phyloP scores from a whole-genome alignment of 768 basidiomycete species.

The Podaxis carcinomalis region DNA sequence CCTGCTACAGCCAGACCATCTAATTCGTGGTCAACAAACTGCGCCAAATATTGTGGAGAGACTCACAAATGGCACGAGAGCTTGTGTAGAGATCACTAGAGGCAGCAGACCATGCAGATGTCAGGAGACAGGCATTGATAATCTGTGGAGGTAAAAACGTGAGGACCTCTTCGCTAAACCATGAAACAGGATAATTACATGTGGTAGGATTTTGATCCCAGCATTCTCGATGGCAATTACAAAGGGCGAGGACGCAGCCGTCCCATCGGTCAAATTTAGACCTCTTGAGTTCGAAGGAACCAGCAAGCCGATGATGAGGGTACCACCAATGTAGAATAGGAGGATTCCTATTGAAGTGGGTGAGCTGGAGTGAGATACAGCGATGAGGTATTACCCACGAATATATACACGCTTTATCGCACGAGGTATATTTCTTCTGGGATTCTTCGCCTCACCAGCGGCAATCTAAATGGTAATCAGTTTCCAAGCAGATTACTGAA shows the following conservation, averaged over 20 bases:
- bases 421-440: slow-evolving; percentile 56
- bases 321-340: slow-evolving; percentile 70
- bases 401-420: slow-evolving; percentile 73
- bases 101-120: slow-evolving; percentile 91
- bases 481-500: background rate
- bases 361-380: background rate
- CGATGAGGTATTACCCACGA: slow-evolving; percentile 31
- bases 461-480: slow-evolving; percentile 52
- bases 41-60: background rate
- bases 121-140: slow-evolving; percentile 80
- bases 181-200: slow-evolving; percentile 38
- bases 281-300: slow-evolving; percentile 64
- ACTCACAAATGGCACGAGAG: slow-evolving; percentile 79
- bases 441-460: slow-evolving; percentile 90
- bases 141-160: slow-evolving; percentile 35
- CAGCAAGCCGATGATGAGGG: slow-evolving; percentile 76
- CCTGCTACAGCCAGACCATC: slow-evolving; percentile 78
- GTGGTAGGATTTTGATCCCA: slow-evolving; percentile 84
- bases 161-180: background rate
- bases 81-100: slow-evolving; percentile 87
- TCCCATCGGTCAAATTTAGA: slow-evolving; percentile 50
- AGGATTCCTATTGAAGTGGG: slow-evolving; percentile 60
- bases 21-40: slow-evolving; percentile 20
- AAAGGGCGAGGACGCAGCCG: slow-evolving; percentile 78
- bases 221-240: slow-evolving; percentile 85